phyloP scores from a whole-genome alignment of 441 rosid species.

The Erodium texanum region DNA sequence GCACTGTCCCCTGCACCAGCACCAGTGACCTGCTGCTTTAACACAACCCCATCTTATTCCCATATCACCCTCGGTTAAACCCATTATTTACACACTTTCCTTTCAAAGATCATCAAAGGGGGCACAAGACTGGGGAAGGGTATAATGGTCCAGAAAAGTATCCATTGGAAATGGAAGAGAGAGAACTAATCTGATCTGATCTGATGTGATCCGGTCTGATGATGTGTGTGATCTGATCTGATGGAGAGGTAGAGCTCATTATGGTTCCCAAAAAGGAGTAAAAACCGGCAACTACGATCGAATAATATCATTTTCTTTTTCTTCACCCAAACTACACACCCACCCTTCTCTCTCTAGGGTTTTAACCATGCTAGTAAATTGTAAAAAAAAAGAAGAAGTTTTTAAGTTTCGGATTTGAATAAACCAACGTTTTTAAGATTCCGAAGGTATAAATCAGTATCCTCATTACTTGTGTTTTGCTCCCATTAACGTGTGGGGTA shows the following conservation, averaged over 20 bases:
- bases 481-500: no score
- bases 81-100: neutral
- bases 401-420: no score
- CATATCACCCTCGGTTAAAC: neutral
- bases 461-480: no score
- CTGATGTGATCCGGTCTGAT: no score
- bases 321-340: neutral
- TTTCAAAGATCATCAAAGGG: no score
- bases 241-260: neutral
- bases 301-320: slow-evolving; percentile 24
- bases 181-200: neutral
- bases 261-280: neutral
- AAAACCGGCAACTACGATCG: slow-evolving; percentile 22
- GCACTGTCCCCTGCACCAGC: slow-evolving; percentile 2
- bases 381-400: no score
- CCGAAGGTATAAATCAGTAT: no score
- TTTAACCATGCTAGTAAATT: no score
- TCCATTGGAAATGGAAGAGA: neutral
- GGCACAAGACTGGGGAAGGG: no score
- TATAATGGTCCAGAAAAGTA: no score
- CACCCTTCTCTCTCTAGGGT: no score
- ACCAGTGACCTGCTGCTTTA: neutral
- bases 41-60: neutral
- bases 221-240: neutral
- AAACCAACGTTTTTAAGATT: no score